Base-by-base conservation (phyloP, 2,329 filamentous ascomycete genomes). In the Colletotrichum tropicale region DNA sequence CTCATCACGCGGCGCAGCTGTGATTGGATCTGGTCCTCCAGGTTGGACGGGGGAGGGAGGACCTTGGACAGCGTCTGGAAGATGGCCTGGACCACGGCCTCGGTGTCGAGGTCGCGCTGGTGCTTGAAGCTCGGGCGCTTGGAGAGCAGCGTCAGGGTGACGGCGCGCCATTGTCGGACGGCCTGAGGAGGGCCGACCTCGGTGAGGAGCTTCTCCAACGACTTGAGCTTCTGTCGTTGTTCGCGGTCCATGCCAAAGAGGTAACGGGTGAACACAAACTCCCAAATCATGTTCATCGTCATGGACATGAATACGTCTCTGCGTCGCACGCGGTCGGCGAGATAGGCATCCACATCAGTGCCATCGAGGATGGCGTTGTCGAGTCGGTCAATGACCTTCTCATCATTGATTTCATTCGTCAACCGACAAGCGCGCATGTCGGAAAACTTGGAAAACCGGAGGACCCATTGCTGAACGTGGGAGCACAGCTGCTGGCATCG, bases 261-360 rank as follows among this genome's bases (percentile, higher is more conserved):
- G 84, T 99, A 99, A 78, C 97, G 93, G 10, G 96, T 98, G 83
- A 99, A 99, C 83, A 99, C 93, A 82, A 98, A 98, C 85, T 99
- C 97, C 96, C 96, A 99, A 67, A 99, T 93, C 96, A 99, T 98
- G 77, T 94, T 97, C 96, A 98, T 98, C 71, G 96, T 95, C 84
- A 99, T 96, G 48, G 96, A 97, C 95, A 98, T 98, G 89, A 99
- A 98, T 74, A 98, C 93, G 83, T 98, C 96, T 76, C 96, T 93
- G 76, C 97, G 93, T 81, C 91, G 93, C 70, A 98, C 94, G 52
- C 98, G 94, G 83, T 99, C 96, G 78, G 91, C 91, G 65, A 99
- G 93, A 81, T 98, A 97, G 74, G 89, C 88, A 84, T 98, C 96
- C 77, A 98, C 96, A 82, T 98, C 96, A 61, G 95, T 95, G 77